A percentile compares a stretch with the other conserved stretches of the same genome.
Evolutionary conservation across 345 rosid genomes (phyloP).

Genomic region (Eucalyptus decipiens): DNA sequence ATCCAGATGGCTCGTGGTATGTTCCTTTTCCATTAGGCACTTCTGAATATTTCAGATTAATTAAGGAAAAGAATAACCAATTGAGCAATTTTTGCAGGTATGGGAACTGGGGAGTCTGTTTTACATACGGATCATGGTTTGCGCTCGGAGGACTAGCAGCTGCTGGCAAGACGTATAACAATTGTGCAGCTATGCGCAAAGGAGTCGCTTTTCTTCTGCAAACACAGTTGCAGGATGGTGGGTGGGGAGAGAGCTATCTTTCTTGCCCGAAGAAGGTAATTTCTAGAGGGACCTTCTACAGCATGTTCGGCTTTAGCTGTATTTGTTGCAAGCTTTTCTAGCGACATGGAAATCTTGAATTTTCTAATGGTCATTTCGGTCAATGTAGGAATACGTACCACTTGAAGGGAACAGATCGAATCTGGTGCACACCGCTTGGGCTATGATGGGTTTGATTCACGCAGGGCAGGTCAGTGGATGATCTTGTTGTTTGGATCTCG

Average conservation of each 20-base stretch:
- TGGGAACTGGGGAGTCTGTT: constrained; percentile 54
- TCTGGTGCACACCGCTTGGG: constrained; percentile 43
- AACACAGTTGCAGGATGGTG: constrained; percentile 22
- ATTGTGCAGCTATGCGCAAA: constrained; percentile 15
- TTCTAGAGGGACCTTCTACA: not conserved
- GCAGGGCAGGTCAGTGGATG: constrained; percentile 31
- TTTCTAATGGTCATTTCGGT: not conserved
- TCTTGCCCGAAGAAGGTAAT: constrained; percentile 39
- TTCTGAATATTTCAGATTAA: not conserved
- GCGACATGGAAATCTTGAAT: not conserved
- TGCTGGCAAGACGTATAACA: constrained; percentile 24
- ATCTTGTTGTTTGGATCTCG: not conserved
- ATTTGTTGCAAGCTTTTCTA: not conserved
- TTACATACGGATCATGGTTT: constrained; percentile 35
- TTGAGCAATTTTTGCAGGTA: constrained; percentile 8
- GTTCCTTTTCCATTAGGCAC: not conserved
- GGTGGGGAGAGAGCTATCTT: constrained; percentile 55
- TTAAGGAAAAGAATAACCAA: not conserved
- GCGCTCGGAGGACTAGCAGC: constrained; percentile 36
- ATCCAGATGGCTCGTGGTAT: constrained; percentile 46
- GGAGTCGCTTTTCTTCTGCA: constrained; percentile 32
- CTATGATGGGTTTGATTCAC: constrained; percentile 32
- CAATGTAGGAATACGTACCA: constrained; percentile 22
- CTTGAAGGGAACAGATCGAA: constrained; percentile 34
- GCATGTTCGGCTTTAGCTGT: not conserved